These are phyloP conservation scores for Trichoderma citrinoviride DNA, from an alignment of 2,329 filamentous ascomycete genomes.

Conservation along the genomic window DNA sequence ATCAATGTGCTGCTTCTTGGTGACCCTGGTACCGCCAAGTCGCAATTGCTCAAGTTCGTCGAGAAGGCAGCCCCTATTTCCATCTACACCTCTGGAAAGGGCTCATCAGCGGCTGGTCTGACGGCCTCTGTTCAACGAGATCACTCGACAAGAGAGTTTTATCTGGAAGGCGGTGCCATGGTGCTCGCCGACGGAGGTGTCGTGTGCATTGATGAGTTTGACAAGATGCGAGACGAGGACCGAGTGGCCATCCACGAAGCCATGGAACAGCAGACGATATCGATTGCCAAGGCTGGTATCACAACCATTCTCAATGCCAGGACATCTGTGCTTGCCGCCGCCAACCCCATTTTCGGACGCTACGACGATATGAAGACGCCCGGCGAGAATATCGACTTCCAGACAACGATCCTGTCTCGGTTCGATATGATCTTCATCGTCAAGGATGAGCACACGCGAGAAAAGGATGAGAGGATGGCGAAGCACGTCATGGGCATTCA, in stretches of 20 bases:
- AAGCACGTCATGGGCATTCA: constrained; percentile 97
- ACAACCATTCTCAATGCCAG: constrained; percentile 96
- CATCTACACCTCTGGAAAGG: constrained; percentile 98
- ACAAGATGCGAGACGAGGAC: constrained; percentile 99
- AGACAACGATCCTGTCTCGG: constrained; percentile 95
- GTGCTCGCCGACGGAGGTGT: constrained; percentile 95
- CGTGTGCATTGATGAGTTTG: constrained; percentile 98
- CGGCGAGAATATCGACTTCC: constrained; percentile 98
- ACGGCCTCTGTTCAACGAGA: constrained; percentile 96
- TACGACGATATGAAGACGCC: constrained; percentile 98
- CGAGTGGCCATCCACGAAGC: constrained; percentile 98
- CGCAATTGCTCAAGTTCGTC: constrained; percentile 94
- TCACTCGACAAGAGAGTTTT: constrained; percentile 89
- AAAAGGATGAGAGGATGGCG: constrained; percentile 88
- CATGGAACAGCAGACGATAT: constrained; percentile 99
- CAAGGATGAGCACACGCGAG: constrained; percentile 86
- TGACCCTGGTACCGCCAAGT: constrained; percentile 97
- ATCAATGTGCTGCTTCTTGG: constrained; percentile 96
- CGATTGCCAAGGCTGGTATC: constrained; percentile 97
- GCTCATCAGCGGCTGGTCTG: constrained; percentile 93
- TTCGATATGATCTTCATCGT: constrained; percentile 99
- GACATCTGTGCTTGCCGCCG: constrained; percentile 91
- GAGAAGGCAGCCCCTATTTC: constrained; percentile 95
- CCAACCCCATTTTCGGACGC: constrained; percentile 94
- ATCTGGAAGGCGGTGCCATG: constrained; percentile 97